These are phyloP conservation scores for Leccinum boreale DNA, from an alignment of 768 basidiomycete species.

Conservation along the genomic window DNA sequence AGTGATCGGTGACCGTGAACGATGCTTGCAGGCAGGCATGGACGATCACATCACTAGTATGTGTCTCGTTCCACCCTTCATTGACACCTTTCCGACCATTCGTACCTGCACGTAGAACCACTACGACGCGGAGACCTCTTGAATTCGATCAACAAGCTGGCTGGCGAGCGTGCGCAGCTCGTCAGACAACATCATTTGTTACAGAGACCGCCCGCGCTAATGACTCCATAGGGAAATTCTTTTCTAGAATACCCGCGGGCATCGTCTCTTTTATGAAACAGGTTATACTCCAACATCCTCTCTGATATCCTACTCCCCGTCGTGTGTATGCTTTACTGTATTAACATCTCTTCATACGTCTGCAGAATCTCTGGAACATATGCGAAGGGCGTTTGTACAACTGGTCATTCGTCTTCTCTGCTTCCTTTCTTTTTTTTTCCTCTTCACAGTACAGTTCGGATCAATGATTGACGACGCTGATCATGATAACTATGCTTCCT, in stretches of 20 bases:
- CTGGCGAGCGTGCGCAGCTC: conserved; percentile 53
- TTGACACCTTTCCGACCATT: conserved; percentile 1
- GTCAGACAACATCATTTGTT: conserved; percentile 30
- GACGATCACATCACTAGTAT: conserved; percentile 81
- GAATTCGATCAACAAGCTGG: conserved; percentile 80
- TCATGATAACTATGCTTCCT: neutral
- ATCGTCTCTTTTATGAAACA: neutral
- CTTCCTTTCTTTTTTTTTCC: neutral
- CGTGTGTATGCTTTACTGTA: neutral
- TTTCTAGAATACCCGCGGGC: conserved; percentile 1
- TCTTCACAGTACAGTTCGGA: neutral
- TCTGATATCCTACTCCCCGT: neutral
- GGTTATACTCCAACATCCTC: neutral
- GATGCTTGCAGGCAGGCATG: conserved; percentile 76
- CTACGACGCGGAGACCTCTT: conserved; percentile 74
- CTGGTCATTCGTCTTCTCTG: neutral
- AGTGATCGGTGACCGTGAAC: conserved; percentile 89
- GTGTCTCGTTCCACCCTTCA: conserved; percentile 23
- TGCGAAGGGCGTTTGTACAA: neutral
- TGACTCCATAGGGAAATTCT: conserved; percentile 18
- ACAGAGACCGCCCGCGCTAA: conserved; percentile 32
- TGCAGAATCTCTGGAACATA: neutral
- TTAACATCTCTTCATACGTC: neutral
- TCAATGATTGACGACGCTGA: neutral
- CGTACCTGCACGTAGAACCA: conserved; percentile 51